Evolutionary conservation across 1,139 yeast species (phyloP), one percentile per base, ranked within the genome.

Genomic region (Sugiyamaella sp.): DNA sequence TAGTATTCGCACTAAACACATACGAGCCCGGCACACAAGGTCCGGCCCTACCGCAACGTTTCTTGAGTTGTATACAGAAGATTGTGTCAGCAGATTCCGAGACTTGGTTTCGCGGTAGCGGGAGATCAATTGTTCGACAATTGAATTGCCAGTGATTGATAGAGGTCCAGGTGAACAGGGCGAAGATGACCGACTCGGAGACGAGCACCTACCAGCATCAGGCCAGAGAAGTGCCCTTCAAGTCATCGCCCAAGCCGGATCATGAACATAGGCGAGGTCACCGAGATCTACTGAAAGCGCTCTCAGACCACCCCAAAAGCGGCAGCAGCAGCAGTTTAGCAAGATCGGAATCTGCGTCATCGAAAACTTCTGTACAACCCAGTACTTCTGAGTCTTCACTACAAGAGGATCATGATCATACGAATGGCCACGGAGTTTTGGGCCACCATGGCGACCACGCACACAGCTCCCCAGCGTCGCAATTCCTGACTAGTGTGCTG

Each of bases 381-480:
- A 20, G 12, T 20, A 14, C 4, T 10, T 3, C 27, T 3, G 42
- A 19, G 27, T 9, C 33, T 21, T 9, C 46, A 21, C 5, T 17
- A 17, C 37, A 29, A 9, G 38, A 29, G 17, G 38, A 43, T 29
- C 25, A 19, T 43, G 29, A 16, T 14, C 25, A 25, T 14, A n/a
- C n/a, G n/a, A 41, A 25, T 5, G 20, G 32, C 8, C 16, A 14
- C 8, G 38, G 29, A 9, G 29, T 37, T 29, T 43, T 24, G n/a
- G 17, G 44, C 16, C 10, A 29, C 17, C 32, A 25, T 29, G 48
- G 33, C 20, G 40, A 33, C 19, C 19, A n/a, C 16, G n/a, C 43
- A 25, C 47, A 37, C 20, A 24, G 16, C 44, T 74, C 20, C 63
- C 73, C 27, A 49, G 73, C 52, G 45, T 73, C 53, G 44, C 65